Evolutionary conservation across 2,329 filamentous ascomycete genomes (phyloP).

Genomic region (Beauveria australis): DNA sequence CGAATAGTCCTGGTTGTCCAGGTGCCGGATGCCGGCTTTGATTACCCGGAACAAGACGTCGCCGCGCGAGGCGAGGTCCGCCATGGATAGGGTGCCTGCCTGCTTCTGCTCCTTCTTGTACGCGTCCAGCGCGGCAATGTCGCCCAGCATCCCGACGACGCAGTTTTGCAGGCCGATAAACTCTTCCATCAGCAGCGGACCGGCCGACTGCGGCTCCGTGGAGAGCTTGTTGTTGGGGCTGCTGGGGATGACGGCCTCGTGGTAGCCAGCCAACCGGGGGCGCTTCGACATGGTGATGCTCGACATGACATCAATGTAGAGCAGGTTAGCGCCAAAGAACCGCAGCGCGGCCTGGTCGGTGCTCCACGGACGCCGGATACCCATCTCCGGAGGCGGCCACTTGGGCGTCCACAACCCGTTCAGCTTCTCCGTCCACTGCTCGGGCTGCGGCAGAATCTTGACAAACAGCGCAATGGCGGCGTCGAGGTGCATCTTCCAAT

Average conservation of each 20-base stretch:
- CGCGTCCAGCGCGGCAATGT: conserved; percentile 43
- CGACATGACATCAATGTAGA: conserved; percentile 43
- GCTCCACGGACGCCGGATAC: conserved; percentile 30
- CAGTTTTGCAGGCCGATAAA: conserved; percentile 50
- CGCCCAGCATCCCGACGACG: conserved; percentile 45
- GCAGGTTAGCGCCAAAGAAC: conserved; percentile 38
- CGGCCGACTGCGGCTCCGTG: conserved; percentile 16
- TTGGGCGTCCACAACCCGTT: conserved; percentile 21
- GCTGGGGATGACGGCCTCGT: conserved; percentile 29
- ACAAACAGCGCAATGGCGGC: conserved; percentile 42
- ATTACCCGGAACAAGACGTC: conserved; percentile 31
- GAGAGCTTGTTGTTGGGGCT: conserved; percentile 16
- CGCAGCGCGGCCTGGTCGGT: conserved; percentile 38
- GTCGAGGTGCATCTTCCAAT: conserved; percentile 42
- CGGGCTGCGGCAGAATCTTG: conserved; percentile 32
- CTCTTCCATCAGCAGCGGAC: conserved; percentile 36
- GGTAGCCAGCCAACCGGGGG: conserved; percentile 35
- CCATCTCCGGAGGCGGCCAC: conserved; percentile 27
- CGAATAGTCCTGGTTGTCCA: conserved; percentile 19
- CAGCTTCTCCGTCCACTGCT: conserved; percentile 29
- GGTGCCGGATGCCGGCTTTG: conserved; percentile 21
- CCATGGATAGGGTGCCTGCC: conserved; percentile 34
- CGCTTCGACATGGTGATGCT: conserved; percentile 35
- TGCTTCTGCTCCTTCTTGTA: conserved; percentile 44
- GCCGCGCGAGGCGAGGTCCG: conserved; percentile 38